Conservation (phyloP, 2,329 filamentous ascomycete genomes). For the Pseudogymnoascus sp. region DNA sequence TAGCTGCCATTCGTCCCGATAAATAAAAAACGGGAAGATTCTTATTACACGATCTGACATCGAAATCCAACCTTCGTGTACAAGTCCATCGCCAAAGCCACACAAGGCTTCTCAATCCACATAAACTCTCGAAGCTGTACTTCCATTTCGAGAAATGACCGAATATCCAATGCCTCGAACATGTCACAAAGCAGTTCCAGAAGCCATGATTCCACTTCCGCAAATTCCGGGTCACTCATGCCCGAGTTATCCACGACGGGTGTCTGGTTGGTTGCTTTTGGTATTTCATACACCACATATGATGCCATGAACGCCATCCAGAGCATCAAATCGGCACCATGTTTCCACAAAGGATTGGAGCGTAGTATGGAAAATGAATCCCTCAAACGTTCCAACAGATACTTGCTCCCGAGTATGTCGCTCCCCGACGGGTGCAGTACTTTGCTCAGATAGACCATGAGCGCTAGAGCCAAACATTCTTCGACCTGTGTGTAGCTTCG, state of each 20-base stretch:
- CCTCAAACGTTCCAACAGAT: not conserved
- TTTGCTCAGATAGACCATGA: not conserved
- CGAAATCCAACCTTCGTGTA: not conserved
- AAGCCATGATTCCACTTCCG: not conserved
- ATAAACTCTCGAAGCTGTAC: not conserved
- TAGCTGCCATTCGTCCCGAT: not conserved
- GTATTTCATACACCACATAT: constrained; percentile 1
- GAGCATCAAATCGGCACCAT: not conserved
- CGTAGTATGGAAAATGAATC: not conserved
- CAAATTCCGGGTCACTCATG: not conserved
- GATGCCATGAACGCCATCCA: not conserved
- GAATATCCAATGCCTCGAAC: not conserved
- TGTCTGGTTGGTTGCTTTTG: not conserved
- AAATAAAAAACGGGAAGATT: not conserved
- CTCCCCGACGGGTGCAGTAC: not conserved
- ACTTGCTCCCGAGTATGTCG: not conserved
- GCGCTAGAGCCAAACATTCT: not conserved
- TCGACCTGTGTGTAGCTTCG: not conserved
- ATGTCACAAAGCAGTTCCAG: not conserved
- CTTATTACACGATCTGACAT: not conserved
- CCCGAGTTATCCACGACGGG: not conserved
- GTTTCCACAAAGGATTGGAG: not conserved
- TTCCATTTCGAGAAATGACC: not conserved
- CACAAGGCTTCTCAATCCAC: not conserved
- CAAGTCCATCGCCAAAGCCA: not conserved